Base-by-base conservation (phyloP, 2,329 filamentous ascomycete genomes). In the Cryphonectria naterciae region DNA sequence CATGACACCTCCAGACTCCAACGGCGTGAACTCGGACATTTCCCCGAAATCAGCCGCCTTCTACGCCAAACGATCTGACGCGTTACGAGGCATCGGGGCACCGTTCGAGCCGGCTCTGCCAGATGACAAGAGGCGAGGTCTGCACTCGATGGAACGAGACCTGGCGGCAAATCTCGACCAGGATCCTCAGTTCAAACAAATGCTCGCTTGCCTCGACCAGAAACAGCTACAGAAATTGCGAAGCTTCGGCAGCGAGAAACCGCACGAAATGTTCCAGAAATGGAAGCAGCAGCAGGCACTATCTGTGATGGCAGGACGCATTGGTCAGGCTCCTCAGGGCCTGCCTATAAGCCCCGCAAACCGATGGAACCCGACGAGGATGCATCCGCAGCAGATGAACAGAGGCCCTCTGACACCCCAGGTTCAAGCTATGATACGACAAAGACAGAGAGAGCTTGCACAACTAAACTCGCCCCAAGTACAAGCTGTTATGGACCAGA, bases 241-340 rank as follows among this genome's bases (percentile, higher is more conserved):
- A 49, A 76, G 72, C 15, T 72, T 89, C 62, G 81, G 85, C 0
- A 81, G 80, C 0, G 85, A 88, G 1, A 87, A 87, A 76, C 76
- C 87, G 15, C 83, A 83, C 35, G 87, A 89, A 56, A 76, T 87
- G 67, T 80, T 89, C 65, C 77, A 80, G 25, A 85, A 82, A 72
- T 88, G 85, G 85, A 80, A 85, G 77, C 76, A 41, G 74, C 77
- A 54, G 74, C 76, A 19, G 77, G 69, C 28, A 73, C 52, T 58
- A 35, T 78, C 69, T 75, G 28, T 63, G 39, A 75, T 78, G 60
- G 61, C 67, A 63, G 76, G 73, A 41, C 73, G 74, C n/a, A 69
- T 74, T 4, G 77, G 74, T 17, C 76, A 76, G 35, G 46, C 68
- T 25, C 75, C 74, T 37, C 67, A 68, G 10, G 75, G 73, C 66